Conservation (phyloP, 2,329 filamentous ascomycete genomes). For the Pseudogymnoascus sp. region DNA sequence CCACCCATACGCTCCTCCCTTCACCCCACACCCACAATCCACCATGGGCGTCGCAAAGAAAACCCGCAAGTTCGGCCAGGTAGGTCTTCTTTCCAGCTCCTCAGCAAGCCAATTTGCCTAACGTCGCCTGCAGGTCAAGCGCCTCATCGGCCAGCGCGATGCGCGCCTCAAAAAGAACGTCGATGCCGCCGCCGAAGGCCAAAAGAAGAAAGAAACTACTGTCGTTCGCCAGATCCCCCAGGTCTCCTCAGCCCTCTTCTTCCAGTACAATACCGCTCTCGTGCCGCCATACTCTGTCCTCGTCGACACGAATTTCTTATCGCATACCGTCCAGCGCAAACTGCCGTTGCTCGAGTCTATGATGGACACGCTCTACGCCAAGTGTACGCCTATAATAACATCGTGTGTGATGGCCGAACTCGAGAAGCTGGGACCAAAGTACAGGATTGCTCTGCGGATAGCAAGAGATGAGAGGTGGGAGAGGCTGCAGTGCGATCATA, state of each 20-base stretch:
- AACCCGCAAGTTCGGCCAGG: constrained; percentile 80
- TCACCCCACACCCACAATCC: neutral
- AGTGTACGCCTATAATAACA: constrained; percentile 78
- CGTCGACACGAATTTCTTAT: constrained; percentile 80
- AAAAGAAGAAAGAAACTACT: constrained; percentile 48
- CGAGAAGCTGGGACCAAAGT: constrained; percentile 79
- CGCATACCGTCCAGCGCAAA: constrained; percentile 81
- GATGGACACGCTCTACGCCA: constrained; percentile 88
- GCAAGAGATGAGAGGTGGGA: constrained; percentile 83
- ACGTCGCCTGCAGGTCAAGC: constrained; percentile 50
- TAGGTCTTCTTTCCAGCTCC: constrained; percentile 29
- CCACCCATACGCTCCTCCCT: neutral
- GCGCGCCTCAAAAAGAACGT: constrained; percentile 75
- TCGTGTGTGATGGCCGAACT: constrained; percentile 71
- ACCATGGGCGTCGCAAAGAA: constrained; percentile 81
- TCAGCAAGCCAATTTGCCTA: constrained; percentile 21
- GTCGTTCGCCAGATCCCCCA: constrained; percentile 72
- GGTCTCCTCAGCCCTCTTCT: constrained; percentile 77
- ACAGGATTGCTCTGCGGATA: constrained; percentile 71
- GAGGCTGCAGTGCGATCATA: constrained; percentile 77
- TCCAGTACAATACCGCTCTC: constrained; percentile 78
- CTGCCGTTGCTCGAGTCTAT: constrained; percentile 77
- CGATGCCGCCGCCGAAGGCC: constrained; percentile 54
- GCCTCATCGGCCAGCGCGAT: constrained; percentile 75
- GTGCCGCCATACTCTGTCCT: constrained; percentile 68